Evolutionary conservation across 345 rosid genomes (phyloP).

Genomic region (Theobroma cacao): DNA sequence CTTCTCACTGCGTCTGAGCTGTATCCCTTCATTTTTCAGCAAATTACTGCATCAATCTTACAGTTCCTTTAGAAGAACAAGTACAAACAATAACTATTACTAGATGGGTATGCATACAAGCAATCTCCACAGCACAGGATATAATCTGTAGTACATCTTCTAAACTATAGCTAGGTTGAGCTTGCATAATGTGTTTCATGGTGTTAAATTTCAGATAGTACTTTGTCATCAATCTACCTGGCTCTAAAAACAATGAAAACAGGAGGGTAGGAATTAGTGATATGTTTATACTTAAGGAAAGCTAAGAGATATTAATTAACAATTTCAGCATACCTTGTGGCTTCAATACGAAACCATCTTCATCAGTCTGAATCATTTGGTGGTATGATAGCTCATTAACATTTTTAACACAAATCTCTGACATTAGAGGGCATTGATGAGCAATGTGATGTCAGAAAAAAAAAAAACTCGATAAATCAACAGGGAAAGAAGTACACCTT

Average conservation of each 20-base stretch:
- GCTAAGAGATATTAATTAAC: constrained; percentile 9
- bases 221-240: constrained; percentile 96
- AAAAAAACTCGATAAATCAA: constrained; percentile 15
- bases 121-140: constrained; percentile 87
- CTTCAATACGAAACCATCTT: constrained; percentile 83
- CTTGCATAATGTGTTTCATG: constrained; percentile 85
- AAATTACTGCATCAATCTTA: constrained; percentile 7
- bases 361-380: constrained; percentile 89
- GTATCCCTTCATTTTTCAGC: constrained; percentile 80
- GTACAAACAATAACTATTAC: constrained; percentile 6
- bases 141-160: constrained; percentile 74
- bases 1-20: constrained; percentile 95
- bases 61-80: neutral
- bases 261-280: constrained; percentile 8
- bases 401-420: constrained; percentile 82
- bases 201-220: constrained; percentile 86
- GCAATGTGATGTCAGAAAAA: constrained; percentile 17
- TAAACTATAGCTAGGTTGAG: constrained; percentile 63
- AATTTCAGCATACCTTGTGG: constrained; percentile 63
- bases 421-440: constrained; percentile 18
- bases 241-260: constrained; percentile 44
- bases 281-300: constrained; percentile 11
- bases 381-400: constrained; percentile 71
- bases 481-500: constrained; percentile 44
- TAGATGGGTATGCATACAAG: constrained; percentile 56